Conservation (phyloP, 1,284 basidiomycete species). For the Coriolopsis trogii region DNA sequence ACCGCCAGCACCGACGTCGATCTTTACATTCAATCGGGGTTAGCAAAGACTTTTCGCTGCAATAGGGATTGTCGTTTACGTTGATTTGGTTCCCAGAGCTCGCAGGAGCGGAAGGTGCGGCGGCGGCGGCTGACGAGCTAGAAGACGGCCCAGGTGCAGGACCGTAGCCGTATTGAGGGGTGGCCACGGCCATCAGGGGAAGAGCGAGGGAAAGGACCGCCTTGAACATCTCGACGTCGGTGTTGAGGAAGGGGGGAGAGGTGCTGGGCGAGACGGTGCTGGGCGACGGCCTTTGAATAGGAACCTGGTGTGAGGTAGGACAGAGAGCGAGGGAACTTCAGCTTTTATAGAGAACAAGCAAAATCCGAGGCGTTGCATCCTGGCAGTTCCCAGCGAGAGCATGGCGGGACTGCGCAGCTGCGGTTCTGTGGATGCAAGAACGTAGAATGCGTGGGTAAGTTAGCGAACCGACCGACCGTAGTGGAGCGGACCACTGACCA, state of each 20-base stretch:
- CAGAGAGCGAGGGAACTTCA: conserved; percentile 21
- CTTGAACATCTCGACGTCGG: conserved; percentile 28
- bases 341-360: conserved; percentile 16
- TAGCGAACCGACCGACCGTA: conserved; percentile 8
- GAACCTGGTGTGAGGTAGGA: conserved; percentile 13
- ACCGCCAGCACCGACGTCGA: conserved; percentile 47
- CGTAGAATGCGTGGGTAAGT: conserved; percentile 20
- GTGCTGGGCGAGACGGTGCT: neutral
- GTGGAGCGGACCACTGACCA: conserved; percentile 12
- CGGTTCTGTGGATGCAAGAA: conserved; percentile 14
- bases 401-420: conserved; percentile 20
- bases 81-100: conserved; percentile 45
- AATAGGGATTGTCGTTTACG: conserved; percentile 33
- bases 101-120: conserved; percentile 48
- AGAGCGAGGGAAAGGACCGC: conserved; percentile 20
- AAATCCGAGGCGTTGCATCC: conserved; percentile 1
- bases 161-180: conserved; percentile 40
- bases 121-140: conserved; percentile 23
- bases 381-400: conserved; percentile 12
- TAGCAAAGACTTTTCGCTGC: neutral
- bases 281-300: conserved; percentile 18
- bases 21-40: conserved; percentile 35
- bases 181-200: conserved; percentile 42
- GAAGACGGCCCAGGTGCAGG: conserved; percentile 31
- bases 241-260: conserved; percentile 3